Evolutionary conservation across 306 rosid species (phyloP).

Genomic region (Castanea crenata): DNA sequence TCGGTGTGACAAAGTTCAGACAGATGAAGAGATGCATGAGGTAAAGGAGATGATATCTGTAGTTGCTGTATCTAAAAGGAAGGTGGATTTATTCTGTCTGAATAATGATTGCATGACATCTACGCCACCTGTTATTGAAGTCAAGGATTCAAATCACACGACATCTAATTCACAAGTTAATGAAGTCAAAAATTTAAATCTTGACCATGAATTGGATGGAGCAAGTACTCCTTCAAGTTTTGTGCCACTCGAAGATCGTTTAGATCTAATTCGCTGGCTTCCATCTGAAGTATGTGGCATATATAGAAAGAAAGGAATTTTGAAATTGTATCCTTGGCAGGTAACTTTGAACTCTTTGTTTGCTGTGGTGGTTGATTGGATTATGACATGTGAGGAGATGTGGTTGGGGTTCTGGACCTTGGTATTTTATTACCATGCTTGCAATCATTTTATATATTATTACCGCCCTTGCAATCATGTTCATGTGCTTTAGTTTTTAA

Average conservation of each 20-base stretch:
- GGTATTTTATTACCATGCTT: no score
- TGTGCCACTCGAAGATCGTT: conserved; percentile 40
- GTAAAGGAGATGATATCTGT: conserved; percentile 33
- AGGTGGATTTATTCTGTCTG: conserved; percentile 20
- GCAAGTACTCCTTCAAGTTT: conserved; percentile 68
- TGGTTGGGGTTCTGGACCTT: no score
- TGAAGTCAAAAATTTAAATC: conserved; percentile 28
- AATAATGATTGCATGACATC: conserved; percentile 34
- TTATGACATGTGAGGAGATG: background rate
- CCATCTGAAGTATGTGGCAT: conserved; percentile 80
- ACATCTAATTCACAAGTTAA: conserved; percentile 39
- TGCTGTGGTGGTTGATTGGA: background rate
- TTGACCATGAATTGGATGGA: conserved; percentile 43
- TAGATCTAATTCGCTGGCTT: conserved; percentile 75
- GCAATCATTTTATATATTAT: no score
- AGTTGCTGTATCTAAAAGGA: conserved; percentile 27
- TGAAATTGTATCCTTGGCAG: conserved; percentile 90
- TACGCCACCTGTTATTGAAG: conserved; percentile 41
- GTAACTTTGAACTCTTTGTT: conserved; percentile 34
- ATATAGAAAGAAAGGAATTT: conserved; percentile 79
- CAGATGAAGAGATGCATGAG: conserved; percentile 33
- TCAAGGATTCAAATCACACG: conserved; percentile 24
- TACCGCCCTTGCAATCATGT: no score
- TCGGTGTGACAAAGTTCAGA: conserved; percentile 21
- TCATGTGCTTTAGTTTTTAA: background rate